Evolutionary conservation across 352 stramenopile genomes (phyloP).

Genomic region (Phytophthora aleatoria): DNA sequence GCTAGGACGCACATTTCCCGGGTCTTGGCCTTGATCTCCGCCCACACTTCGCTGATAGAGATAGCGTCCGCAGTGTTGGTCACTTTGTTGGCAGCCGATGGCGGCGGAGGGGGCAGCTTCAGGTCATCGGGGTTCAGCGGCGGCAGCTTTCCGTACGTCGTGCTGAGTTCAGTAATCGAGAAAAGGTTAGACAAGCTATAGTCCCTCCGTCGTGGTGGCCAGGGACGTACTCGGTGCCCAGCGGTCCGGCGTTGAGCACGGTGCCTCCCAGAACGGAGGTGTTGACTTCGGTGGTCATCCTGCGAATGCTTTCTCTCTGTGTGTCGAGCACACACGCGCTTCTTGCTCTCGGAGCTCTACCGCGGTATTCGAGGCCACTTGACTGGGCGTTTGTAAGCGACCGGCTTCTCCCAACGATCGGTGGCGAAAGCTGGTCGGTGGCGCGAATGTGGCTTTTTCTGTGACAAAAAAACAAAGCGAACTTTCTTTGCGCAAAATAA

Average conservation of each 20-base stretch:
- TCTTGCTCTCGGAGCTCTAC: constrained; percentile 14
- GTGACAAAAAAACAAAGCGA: not conserved
- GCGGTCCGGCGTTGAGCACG: constrained; percentile 62
- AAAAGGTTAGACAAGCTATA: constrained; percentile 15
- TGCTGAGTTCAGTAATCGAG: constrained; percentile 28
- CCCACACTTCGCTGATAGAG: constrained; percentile 85
- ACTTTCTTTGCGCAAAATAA: not conserved
- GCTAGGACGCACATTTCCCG: constrained; percentile 67
- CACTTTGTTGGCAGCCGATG: constrained; percentile 75
- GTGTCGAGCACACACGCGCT: constrained; percentile 34
- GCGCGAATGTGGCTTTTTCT: too few species aligned
- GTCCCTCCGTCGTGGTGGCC: constrained; percentile 17
- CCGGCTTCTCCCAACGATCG: constrained; percentile 13
- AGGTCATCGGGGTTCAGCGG: constrained; percentile 87
- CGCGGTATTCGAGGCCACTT: constrained; percentile 15
- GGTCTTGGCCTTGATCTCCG: constrained; percentile 82
- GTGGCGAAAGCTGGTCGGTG: not conserved
- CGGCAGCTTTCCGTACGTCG: constrained; percentile 78
- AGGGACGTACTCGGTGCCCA: constrained; percentile 56
- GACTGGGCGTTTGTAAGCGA: constrained; percentile 19
- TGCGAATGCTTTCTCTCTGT: constrained; percentile 34
- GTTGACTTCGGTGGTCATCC: constrained; percentile 41
- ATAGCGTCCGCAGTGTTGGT: constrained; percentile 69
- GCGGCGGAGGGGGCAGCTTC: constrained; percentile 77
- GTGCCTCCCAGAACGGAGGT: constrained; percentile 64